Conservation (phyloP, 2,329 filamentous ascomycete species). For the Apiospora phragmitis region DNA sequence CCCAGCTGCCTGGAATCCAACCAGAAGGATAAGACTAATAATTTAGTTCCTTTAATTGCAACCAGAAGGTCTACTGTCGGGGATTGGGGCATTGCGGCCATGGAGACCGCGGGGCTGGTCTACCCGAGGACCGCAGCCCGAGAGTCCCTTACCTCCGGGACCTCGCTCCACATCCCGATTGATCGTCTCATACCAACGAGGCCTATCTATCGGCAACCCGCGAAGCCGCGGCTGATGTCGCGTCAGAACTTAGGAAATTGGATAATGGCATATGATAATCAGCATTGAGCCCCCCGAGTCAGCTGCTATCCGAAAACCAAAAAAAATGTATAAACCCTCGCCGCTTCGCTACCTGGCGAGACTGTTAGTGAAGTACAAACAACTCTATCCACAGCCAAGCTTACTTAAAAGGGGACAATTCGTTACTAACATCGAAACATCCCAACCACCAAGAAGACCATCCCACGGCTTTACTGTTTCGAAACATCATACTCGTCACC, state of each 20-base stretch:
- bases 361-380: neutral
- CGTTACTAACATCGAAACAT: neutral
- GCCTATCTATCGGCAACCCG: neutral
- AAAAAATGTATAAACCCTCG: neutral
- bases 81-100: neutral
- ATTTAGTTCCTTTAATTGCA: too few species aligned
- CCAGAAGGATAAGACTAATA: too few species aligned
- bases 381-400: neutral
- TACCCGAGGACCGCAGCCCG: neutral
- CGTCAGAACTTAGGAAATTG: neutral
- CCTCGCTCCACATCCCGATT: neutral
- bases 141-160: neutral
- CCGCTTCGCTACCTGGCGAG: neutral
- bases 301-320: neutral
- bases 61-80: neutral
- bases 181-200: neutral
- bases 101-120: neutral
- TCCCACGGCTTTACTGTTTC: neutral
- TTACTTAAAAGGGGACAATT: neutral
- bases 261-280: neutral
- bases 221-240: neutral
- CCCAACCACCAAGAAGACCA: neutral
- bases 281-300: neutral
- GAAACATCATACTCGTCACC: neutral
- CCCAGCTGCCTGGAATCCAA: neutral